Percentiles rank a stretch among this genome's conserved stretches.
phyloP scores from a whole-genome alignment of 192 early-diverging fungal species.

The Coemansia sp. region DNA sequence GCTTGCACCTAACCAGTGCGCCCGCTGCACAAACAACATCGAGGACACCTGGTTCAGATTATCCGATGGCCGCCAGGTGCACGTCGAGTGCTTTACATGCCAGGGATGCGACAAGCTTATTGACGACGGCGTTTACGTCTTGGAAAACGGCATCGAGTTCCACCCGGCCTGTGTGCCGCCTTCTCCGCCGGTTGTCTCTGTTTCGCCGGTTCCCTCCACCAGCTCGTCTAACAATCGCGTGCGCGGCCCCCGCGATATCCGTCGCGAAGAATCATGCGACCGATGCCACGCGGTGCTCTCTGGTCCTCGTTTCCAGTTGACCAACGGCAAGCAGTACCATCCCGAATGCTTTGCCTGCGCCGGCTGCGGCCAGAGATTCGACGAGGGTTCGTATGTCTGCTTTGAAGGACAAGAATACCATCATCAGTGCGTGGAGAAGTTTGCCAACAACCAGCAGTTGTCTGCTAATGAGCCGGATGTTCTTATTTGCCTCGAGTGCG shows the following conservation, averaged over 20 bases:
- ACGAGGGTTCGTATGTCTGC: constrained; percentile 60
- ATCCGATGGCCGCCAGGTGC: constrained; percentile 57
- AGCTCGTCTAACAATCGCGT: constrained; percentile 19
- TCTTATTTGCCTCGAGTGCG: constrained; percentile 40
- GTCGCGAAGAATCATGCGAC: constrained; percentile 45
- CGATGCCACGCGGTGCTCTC: constrained; percentile 38
- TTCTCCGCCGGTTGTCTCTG: constrained; percentile 52
- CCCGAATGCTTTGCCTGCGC: constrained; percentile 58
- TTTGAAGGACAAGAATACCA: constrained; percentile 59
- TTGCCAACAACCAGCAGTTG: constrained; percentile 2
- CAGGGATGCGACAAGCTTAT: constrained; percentile 50
- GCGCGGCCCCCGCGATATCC: constrained; percentile 32
- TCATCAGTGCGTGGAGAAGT: constrained; percentile 54
- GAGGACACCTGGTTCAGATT: constrained; percentile 57
- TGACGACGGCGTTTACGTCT: constrained; percentile 57
- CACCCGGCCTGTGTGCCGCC: constrained; percentile 55
- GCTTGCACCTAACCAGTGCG: constrained; percentile 43
- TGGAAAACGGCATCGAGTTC: constrained; percentile 44
- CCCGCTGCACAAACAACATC: constrained; percentile 38
- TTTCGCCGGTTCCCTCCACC: constrained; percentile 40
- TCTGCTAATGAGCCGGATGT: background rate
- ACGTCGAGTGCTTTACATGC: constrained; percentile 58
- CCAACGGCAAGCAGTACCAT: constrained; percentile 59
- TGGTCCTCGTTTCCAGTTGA: constrained; percentile 58
- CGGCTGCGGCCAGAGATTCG: constrained; percentile 52